Evolutionary conservation across 225 moss, liverwort and hornwort genomes (phyloP), one percentile per base, ranked within the genome.

Genomic region (Rhytidiadelphus loreus): DNA sequence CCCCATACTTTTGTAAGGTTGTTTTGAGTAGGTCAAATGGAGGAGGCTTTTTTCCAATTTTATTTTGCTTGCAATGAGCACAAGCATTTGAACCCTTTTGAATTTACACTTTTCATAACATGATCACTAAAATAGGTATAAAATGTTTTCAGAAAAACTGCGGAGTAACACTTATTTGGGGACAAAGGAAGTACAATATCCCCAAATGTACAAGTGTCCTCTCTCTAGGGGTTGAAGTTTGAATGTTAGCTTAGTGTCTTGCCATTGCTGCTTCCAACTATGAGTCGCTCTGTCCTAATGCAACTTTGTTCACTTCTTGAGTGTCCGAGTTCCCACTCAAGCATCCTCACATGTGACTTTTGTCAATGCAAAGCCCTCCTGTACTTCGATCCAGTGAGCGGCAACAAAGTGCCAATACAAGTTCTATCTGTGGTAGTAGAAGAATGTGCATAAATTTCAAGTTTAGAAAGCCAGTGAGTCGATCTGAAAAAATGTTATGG

Each of bases 21-120:
- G 7, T 44, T 44, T 29, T 17, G 11, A 44, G 2, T 29, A 46
- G 44, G 17, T 6, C 6, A 0, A 29, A 17, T 11, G 1, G 3
- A 30, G 5, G 12, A 74, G 3, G 0, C 5, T 23, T 76, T 50
- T 53, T 33, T 35, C 33, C 8, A 73, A 18, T 30, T 30, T 29
- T 30, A 44, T 74, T 29, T 30, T 11, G 73, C 11, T 30, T 46
- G 30, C 73, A 73, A 73, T 18, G 46, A 46, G 30, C 7, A 29
- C 11, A 46, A 4, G 4, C 48, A 74, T 32, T 20, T 48, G 48
- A 7, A 48, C 7, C 35, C 22, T 50, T 52, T 52, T 52, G 76
- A 35, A 35, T 52, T 35, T 52, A 76, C 13, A 35, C 33, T 35
- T 33, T 52, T 23, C 12, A 5, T 14, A 35, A 76, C 2, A 76